Evolutionary conservation across 257 asterid genomes (phyloP).

Genomic region (Ehretia macrophylla): DNA sequence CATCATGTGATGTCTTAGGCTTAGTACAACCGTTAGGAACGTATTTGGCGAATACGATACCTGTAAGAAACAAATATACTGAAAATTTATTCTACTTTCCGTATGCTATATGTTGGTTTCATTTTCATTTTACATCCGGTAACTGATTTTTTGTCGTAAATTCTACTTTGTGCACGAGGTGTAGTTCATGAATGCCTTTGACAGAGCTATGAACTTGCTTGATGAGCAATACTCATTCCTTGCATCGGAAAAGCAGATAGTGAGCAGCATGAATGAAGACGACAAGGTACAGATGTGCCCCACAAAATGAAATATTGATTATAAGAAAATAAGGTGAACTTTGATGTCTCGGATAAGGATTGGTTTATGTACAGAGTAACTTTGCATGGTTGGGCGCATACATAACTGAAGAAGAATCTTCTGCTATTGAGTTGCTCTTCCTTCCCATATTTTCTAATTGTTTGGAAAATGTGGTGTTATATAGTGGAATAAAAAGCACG

Average conservation of each 20-base stretch:
- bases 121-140: background rate
- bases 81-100: background rate
- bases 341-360: no score
- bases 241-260: constrained; percentile 67
- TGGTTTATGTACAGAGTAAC: no score
- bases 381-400: no score
- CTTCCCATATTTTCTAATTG: no score
- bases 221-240: constrained; percentile 78
- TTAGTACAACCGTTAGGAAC: background rate
- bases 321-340: background rate
- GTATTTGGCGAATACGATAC: background rate
- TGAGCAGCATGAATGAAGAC: constrained; percentile 68
- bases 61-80: background rate
- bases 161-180: constrained; percentile 20
- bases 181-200: constrained; percentile 95
- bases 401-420: no score
- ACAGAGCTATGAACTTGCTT: constrained; percentile 82
- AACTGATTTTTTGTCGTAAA: background rate
- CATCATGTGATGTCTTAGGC: background rate
- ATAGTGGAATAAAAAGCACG: no score
- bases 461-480: no score
- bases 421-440: no score
- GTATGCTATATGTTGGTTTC: background rate
- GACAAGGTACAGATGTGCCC: constrained; percentile 51
- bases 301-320: background rate